Evolutionary conservation across 257 asterid genomes (phyloP).

Genomic region (Primulina tabacum): DNA sequence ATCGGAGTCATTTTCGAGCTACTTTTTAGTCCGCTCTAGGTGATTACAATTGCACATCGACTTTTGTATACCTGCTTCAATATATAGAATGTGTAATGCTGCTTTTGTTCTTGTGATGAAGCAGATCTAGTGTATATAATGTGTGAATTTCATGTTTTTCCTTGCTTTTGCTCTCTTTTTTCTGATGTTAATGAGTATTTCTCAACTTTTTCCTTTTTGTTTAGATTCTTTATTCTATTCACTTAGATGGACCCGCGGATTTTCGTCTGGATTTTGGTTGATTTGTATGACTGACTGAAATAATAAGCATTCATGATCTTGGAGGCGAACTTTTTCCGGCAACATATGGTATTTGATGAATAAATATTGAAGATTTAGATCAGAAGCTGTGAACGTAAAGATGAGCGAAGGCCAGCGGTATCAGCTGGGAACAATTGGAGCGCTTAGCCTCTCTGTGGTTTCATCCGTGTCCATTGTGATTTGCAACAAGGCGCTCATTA

Average conservation of each 20-base stretch:
- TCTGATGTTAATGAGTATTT: conserved; percentile 3
- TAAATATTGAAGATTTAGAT: conserved; percentile 33
- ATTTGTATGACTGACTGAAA: conserved; percentile 15
- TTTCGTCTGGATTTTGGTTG: conserved; percentile 14
- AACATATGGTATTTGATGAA: conserved; percentile 22
- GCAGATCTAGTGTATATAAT: conserved; percentile 38
- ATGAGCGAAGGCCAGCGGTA: conserved; percentile 44
- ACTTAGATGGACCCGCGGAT: conserved; percentile 33
- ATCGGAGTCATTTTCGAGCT: no score
- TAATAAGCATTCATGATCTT: conserved; percentile 1
- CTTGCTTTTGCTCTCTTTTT: background rate
- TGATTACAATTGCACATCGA: no score
- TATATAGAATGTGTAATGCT: no score
- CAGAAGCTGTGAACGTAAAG: conserved; percentile 28
- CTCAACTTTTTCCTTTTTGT: background rate
- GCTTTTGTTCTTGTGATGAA: conserved; percentile 17
- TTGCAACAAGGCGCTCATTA: conserved; percentile 55
- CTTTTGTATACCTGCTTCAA: no score
- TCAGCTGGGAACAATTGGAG: conserved; percentile 59
- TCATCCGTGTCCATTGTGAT: conserved; percentile 54
- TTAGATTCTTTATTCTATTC: background rate
- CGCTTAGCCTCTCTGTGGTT: conserved; percentile 48
- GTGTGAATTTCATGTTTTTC: background rate
- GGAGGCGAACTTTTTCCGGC: conserved; percentile 20
- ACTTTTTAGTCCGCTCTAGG: no score